Evolutionary conservation across 1,284 basidiomycete species (phyloP).

Genomic region (Rhizoctonia solani): DNA sequence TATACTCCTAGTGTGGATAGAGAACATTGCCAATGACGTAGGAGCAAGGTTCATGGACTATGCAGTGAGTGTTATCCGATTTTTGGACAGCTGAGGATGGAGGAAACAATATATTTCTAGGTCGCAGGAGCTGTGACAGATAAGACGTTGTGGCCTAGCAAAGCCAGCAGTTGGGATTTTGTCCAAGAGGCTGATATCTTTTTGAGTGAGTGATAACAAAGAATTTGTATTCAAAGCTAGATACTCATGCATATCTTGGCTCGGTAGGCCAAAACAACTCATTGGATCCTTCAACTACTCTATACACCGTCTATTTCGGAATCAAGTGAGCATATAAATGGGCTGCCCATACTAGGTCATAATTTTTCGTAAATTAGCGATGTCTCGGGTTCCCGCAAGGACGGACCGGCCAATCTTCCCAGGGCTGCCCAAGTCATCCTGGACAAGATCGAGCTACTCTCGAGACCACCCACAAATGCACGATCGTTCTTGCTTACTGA

Average conservation of each 20-base stretch:
- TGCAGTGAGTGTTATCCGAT: conserved; percentile 45
- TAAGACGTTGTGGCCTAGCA: conserved; percentile 46
- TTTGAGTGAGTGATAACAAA: not conserved
- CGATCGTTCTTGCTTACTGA: conserved; percentile 54
- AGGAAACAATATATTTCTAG: conserved; percentile 38
- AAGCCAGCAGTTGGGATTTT: conserved; percentile 45
- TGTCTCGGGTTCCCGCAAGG: conserved; percentile 43
- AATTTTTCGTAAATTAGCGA: conserved; percentile 40
- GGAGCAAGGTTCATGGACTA: conserved; percentile 52
- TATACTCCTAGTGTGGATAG: conserved; percentile 45
- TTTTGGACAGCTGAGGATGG: not conserved
- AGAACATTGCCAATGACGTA: conserved; percentile 46
- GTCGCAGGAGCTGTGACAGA: conserved; percentile 47
- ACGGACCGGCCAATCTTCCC: conserved; percentile 46
- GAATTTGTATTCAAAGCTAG: conserved; percentile 4
- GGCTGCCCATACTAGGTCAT: not conserved
- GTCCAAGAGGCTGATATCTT: conserved; percentile 44
- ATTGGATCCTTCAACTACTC: conserved; percentile 46
- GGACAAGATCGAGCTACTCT: conserved; percentile 48
- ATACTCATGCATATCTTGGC: not conserved
- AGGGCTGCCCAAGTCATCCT: conserved; percentile 48
- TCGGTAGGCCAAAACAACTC: conserved; percentile 44
- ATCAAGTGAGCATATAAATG: conserved; percentile 36
- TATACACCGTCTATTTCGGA: conserved; percentile 50
- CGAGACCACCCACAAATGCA: conserved; percentile 52